phyloP scores from a whole-genome alignment of 805 yeast genomes.

The Saccharomyces mikatae region DNA sequence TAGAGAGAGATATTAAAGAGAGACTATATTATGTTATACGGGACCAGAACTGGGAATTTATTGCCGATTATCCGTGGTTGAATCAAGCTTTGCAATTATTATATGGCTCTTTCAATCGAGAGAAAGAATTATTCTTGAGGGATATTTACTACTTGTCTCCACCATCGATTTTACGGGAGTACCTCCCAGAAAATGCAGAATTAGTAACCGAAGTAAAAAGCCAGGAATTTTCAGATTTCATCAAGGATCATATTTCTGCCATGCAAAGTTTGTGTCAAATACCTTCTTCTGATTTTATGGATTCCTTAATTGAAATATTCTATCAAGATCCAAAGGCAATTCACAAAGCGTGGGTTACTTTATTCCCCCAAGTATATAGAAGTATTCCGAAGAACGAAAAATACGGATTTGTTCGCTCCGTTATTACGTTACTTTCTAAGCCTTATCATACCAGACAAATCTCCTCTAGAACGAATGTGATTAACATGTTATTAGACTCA shows the following conservation, averaged over 20 bases:
- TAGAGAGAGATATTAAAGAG: constrained; percentile 70
- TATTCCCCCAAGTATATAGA: constrained; percentile 74
- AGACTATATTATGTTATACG: constrained; percentile 79
- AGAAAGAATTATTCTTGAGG: constrained; percentile 38
- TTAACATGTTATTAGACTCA: constrained; percentile 77
- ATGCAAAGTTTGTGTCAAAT: constrained; percentile 30
- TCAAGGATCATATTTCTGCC: constrained; percentile 28
- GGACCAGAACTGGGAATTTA: constrained; percentile 94
- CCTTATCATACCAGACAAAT: constrained; percentile 91
- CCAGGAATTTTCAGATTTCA: constrained; percentile 24
- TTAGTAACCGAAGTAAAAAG: constrained; percentile 10
- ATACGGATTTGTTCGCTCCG: constrained; percentile 72
- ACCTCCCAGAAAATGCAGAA: constrained; percentile 8
- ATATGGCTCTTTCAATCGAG: constrained; percentile 64
- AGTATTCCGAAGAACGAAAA: constrained; percentile 73
- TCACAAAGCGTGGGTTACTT: constrained; percentile 71
- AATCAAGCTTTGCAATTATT: constrained; percentile 85
- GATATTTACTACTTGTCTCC: constrained; percentile 49
- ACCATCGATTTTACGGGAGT: constrained; percentile 13
- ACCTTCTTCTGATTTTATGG: constrained; percentile 53
- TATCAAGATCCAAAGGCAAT: constrained; percentile 75
- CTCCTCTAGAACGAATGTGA: constrained; percentile 77
- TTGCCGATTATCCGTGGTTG: constrained; percentile 90
- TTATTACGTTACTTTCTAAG: constrained; percentile 72
- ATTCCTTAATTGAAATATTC: constrained; percentile 71